Evolutionary conservation across 768 basidiomycete genomes (phyloP).

Genomic region (Pseudohyphozyma bogoriensis): DNA sequence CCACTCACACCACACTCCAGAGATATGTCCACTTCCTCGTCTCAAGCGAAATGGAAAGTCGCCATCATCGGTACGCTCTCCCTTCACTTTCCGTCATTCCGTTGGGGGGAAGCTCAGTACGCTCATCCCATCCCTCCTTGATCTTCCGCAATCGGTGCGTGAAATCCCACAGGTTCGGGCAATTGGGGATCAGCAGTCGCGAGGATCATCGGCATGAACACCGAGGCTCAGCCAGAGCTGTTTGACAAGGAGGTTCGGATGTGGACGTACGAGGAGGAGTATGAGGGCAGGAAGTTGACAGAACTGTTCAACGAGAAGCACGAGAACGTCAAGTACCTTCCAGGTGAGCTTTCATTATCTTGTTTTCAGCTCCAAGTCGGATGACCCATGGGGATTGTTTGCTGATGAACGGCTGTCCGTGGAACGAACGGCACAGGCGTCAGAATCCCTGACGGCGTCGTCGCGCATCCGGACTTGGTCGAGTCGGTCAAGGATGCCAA

Average conservation of each 20-base stretch:
- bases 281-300: constrained; percentile 28
- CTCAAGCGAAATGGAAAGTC: constrained; percentile 26
- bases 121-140: too few relatives aligned
- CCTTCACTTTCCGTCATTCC: too few relatives aligned
- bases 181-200: constrained; percentile 37
- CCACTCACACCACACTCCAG: background rate
- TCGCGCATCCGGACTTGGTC: constrained; percentile 41
- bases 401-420: too few relatives aligned
- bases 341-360: too few relatives aligned
- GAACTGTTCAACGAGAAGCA: constrained; percentile 43
- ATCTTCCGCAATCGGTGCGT: too few relatives aligned
- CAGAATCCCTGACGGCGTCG: constrained; percentile 39
- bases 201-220: constrained; percentile 39
- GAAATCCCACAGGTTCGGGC: too few relatives aligned
- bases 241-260: constrained; percentile 42
- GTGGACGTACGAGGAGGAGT: constrained; percentile 43
- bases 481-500: constrained; percentile 43
- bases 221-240: constrained; percentile 35
- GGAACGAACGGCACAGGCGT: too few relatives aligned
- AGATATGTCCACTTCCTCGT: background rate
- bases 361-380: constrained; percentile 30
- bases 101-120: background rate
- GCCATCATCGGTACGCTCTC: constrained; percentile 28
- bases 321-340: constrained; percentile 42
- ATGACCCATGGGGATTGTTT: background rate